Evolutionary conservation across 73 alveolate genomes (phyloP), one percentile per base, ranked within the genome.

Genomic region (Paramecium primaurelia): DNA sequence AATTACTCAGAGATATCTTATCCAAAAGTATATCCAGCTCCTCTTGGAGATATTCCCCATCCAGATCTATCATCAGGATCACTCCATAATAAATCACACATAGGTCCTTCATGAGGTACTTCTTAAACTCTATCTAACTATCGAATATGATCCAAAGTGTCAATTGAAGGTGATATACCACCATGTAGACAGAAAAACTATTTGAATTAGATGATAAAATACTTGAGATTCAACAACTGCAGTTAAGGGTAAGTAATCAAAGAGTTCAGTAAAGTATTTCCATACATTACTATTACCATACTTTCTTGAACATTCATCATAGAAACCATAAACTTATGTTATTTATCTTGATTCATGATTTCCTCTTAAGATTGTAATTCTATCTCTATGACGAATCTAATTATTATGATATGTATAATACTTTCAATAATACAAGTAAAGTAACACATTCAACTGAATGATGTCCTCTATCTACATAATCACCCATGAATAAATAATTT

Each of bases 301-400:
- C 88, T 97, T 97, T 16, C 98, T 77, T 86, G 94, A 47, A 91
- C 99, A 96, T 93, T 97, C 99, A 86, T 97, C 99, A 77, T 97
- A 97, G 92, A 97, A 97, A 22, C 99, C 99, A 90, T 97, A 97
- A n/a, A 96, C 98, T 91, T 97, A 97, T 54, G 99, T 96, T 49
- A 96, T 97, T 96, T 95, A 94, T 58, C 99, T 64, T 37, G 95
- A 85, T 95, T 96, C 99, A 71, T 96, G 99, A 87, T 96, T 96
- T 58, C 99, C 99, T 75, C 97, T 47, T 47, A 83, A 36, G 20
- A 95, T 49, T 37, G 96, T 86, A 45, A 97, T 93, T 59, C 95
- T 32, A 71, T 73, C 97, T 11, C 99, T 99, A 73, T 87, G 97
- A 25, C 98, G 87, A 20, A 54, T 54, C 69, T 54, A 16, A 54